Percentiles rank a stretch among this genome's conserved stretches.
These are phyloP conservation scores for Cercospora sojina DNA, from an alignment of 2,329 filamentous ascomycete genomes.

Conservation along the genomic window DNA sequence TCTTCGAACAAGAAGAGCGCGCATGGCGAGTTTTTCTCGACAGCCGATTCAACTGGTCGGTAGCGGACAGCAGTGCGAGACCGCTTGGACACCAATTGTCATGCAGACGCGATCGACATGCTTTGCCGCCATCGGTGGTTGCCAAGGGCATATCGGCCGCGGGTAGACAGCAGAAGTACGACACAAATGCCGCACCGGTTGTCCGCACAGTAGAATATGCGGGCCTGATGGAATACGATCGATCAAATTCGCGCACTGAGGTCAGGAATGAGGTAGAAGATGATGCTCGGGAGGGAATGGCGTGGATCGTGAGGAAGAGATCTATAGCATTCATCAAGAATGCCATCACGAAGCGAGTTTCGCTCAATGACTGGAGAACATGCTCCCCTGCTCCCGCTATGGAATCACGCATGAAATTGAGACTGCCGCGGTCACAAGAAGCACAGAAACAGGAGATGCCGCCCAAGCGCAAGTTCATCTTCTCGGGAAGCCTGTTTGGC, in stretches of 20 bases:
- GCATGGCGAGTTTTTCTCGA: background rate
- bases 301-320: background rate
- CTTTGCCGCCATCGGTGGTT: slow-evolving; percentile 12
- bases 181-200: background rate
- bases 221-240: background rate
- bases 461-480: background rate
- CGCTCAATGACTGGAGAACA: background rate
- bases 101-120: slow-evolving; percentile 8
- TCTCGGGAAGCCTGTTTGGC: background rate
- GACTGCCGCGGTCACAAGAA: background rate
- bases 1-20: background rate
- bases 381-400: background rate
- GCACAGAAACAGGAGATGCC: background rate
- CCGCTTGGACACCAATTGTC: background rate
- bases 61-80: background rate
- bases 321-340: background rate
- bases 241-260: background rate
- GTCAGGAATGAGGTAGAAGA: background rate
- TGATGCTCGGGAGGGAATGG: background rate
- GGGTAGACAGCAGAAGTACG: background rate
- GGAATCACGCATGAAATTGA: background rate
- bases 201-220: background rate
- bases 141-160: background rate
- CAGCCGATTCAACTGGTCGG: background rate
- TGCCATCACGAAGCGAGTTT: background rate